Evolutionary conservation across 306 rosid species (phyloP).

Genomic region (Vigna radiata): DNA sequence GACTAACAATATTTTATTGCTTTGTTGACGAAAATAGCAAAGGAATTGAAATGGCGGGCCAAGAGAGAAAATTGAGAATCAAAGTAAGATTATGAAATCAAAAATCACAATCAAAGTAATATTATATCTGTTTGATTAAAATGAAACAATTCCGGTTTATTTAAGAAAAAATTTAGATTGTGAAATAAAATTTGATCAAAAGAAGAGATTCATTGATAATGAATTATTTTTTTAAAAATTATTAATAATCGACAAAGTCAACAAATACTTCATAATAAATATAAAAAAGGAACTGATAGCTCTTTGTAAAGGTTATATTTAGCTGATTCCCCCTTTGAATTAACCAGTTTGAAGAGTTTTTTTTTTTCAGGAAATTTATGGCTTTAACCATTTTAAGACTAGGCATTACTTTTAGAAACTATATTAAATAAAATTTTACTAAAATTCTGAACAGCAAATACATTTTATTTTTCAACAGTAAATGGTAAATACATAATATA

Average conservation of each 20-base stretch:
- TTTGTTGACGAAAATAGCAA: conserved; percentile 10
- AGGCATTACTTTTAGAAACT: neutral
- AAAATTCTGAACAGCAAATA: neutral
- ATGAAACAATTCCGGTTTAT: too few relatives aligned
- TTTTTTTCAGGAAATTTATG: neutral
- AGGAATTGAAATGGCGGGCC: neutral
- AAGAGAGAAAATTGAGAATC: neutral
- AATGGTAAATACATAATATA: too few relatives aligned
- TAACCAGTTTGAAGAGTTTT: neutral
- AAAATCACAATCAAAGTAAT: neutral
- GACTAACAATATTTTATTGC: neutral
- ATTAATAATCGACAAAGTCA: too few relatives aligned
- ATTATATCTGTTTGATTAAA: neutral
- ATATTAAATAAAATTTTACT: neutral
- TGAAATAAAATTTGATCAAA: too few relatives aligned
- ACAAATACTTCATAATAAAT: too few relatives aligned
- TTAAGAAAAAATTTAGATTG: too few relatives aligned
- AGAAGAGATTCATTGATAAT: too few relatives aligned
- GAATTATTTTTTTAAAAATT: too few relatives aligned
- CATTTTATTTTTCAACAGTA: too few relatives aligned
- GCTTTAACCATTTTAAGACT: neutral
- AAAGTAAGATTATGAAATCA: neutral
- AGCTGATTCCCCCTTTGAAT: neutral
- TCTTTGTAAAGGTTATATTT: too few relatives aligned
- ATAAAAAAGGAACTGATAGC: too few relatives aligned